Base-by-base conservation (phyloP, 192 early-diverging fungal species). In the Coemansia sp. region DNA sequence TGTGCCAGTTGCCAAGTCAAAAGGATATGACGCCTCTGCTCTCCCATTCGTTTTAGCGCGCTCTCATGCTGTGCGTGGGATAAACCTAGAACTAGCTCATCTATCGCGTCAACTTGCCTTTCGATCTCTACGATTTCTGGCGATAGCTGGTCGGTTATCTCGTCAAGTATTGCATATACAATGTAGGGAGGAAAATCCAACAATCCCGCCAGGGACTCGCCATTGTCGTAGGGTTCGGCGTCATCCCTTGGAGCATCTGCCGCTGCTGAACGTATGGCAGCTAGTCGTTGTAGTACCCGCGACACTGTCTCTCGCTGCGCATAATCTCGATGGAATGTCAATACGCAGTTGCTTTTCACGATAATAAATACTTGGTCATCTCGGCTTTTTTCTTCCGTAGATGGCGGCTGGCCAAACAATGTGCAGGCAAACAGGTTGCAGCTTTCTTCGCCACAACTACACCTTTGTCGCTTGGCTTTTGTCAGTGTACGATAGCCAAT, bases 131-230 rank as follows among this genome's bases (percentile, higher is more conserved):
- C 73, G 29, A 99, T 88, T 11, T 92, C 78, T 21, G 96, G 94
- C 59, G 90, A 89, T 70, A 98, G 93, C 13, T 88, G 87, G 74
- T 98, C 94, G 0, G 93, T 93, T 37, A 96, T 89, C 67, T 95
- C 93, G 77, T 98, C 97, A 63, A 98, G 81, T 7, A 98, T 66
- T 0, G 95, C 95, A 67, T 98, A 98, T 70, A 89, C 93, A 59
- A 97, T 90, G 91, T 95, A 98, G 65, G 96, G 93, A 69, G 84
- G 67, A n/a, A 69, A 83, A 14, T 72, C 64, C 9, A 63, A 64
- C 39, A 83, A 67, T 16, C 63, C 53, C 11, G 48, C 59, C 27
- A 82, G 72, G 46, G 66, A 44, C 44, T 54, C 69, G n/a, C 51
- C 59, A 3, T 54, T 59, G 36, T 62, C 45, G 64, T 45, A 35